phyloP scores from a whole-genome alignment of 2,329 filamentous ascomycete genomes.

The Cladosporium sp. region DNA sequence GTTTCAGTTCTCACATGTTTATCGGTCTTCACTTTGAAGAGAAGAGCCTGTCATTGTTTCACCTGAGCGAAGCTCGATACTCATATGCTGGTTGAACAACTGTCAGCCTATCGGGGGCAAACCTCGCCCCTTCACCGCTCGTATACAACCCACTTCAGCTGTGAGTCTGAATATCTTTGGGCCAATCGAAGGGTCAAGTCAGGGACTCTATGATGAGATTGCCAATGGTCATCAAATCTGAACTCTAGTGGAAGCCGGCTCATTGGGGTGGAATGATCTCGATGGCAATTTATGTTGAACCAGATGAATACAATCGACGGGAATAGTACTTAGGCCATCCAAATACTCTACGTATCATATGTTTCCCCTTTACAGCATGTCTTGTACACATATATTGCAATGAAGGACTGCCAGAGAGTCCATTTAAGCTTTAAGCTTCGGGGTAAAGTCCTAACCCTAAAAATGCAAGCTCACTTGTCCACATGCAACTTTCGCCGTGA shows the following conservation, averaged over 20 bases:
- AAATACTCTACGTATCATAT: fast-evolving
- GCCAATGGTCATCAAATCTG: neutral
- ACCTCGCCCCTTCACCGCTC: neutral
- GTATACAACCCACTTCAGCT: neutral
- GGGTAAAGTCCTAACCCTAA: conserved; percentile 1
- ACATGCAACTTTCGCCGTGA: neutral
- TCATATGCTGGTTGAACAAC: neutral
- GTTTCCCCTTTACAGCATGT: neutral
- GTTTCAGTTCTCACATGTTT: neutral
- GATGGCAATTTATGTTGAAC: neutral
- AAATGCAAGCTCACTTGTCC: neutral
- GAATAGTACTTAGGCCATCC: neutral
- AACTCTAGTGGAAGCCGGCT: neutral
- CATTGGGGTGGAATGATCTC: neutral
- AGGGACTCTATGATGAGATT: neutral
- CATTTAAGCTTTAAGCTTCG: neutral
- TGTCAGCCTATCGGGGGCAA: neutral
- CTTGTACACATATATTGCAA: neutral
- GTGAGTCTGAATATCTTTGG: neutral
- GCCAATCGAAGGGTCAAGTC: neutral
- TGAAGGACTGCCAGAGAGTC: neutral
- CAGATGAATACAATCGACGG: neutral
- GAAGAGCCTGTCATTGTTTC: neutral
- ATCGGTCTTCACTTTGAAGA: neutral
- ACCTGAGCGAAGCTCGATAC: neutral